Conservation (phyloP, 139 green algal genomes). For the Tetraselmis striata region DNA sequence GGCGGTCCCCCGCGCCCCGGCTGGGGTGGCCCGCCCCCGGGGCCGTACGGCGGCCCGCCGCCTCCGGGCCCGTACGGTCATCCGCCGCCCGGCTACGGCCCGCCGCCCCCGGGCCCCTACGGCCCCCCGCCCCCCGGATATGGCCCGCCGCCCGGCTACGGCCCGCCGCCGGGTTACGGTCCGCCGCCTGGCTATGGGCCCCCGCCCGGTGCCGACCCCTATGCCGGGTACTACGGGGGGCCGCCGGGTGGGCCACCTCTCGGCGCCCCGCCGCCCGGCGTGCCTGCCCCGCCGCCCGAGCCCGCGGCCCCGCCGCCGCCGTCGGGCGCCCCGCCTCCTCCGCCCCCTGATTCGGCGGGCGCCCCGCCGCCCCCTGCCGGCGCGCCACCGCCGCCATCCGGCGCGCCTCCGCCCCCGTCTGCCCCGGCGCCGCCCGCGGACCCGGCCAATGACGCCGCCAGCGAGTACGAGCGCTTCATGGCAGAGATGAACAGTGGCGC, state of each 20-base stretch:
- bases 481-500: slow-evolving; percentile 22
- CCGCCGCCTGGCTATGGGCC: slow-evolving; percentile 13
- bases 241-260: neutral
- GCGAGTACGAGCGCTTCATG: slow-evolving; percentile 50
- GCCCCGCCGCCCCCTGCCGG: slow-evolving; percentile 9
- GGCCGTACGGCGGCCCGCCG: neutral
- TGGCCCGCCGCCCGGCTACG: slow-evolving; percentile 5
- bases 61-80: neutral
- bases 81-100: neutral
- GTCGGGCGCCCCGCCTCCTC: slow-evolving; percentile 11
- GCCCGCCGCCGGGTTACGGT: slow-evolving; percentile 10
- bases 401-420: no score
- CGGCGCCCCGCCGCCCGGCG: neutral
- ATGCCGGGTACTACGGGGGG: slow-evolving; percentile 7
- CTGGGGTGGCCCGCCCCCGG: neutral
- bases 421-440: no score
- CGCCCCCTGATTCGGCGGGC: slow-evolving; percentile 10
- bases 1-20: slow-evolving; percentile 11
- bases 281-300: neutral
- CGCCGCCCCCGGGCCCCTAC: neutral
- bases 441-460: no score
- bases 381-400: no score
- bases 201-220: slow-evolving; percentile 2
- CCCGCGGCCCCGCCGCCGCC: neutral
- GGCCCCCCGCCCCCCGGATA: slow-evolving; percentile 9